phyloP scores from a whole-genome alignment of 2,329 filamentous ascomycete species.

The Sodiomyces alkalinus region DNA sequence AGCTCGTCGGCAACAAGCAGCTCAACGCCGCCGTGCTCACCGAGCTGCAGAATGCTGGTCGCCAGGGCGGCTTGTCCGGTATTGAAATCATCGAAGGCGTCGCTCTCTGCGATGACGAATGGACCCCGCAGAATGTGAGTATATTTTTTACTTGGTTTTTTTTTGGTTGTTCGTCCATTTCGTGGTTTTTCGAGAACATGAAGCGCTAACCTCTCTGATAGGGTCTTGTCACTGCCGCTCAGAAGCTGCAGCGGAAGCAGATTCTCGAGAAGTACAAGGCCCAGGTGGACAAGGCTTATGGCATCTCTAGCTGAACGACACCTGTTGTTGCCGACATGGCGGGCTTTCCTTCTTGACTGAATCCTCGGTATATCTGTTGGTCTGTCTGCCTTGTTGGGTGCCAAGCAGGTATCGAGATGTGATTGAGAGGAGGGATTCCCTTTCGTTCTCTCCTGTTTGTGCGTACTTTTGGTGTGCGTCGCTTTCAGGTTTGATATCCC shows the following conservation, averaged over 20 bases:
- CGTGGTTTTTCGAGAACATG: too few species aligned
- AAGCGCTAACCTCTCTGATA: too few species aligned
- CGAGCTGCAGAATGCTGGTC: slow-evolving; percentile 46
- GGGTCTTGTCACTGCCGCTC: slow-evolving; percentile 52
- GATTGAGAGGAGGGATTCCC: background rate
- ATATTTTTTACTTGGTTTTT: too few species aligned
- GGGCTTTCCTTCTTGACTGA: background rate
- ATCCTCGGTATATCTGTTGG: too few species aligned
- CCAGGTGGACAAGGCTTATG: slow-evolving; percentile 47
- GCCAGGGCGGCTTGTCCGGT: slow-evolving; percentile 43
- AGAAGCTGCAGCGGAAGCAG: slow-evolving; percentile 57
- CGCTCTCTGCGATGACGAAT: slow-evolving; percentile 57
- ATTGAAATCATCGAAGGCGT: slow-evolving; percentile 61
- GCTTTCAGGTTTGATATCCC: slow-evolving; percentile 3
- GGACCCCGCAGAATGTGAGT: slow-evolving; percentile 60
- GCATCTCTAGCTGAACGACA: slow-evolving; percentile 12
- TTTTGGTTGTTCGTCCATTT: too few species aligned
- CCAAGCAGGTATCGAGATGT: background rate
- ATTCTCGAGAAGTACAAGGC: slow-evolving; percentile 47
- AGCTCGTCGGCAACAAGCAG: slow-evolving; percentile 53
- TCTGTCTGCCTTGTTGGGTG: background rate
- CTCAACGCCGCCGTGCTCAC: slow-evolving; percentile 46
- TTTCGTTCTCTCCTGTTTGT: too few species aligned
- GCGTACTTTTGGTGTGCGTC: background rate
- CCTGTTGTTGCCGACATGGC: background rate